A percentile compares a stretch with the other conserved stretches of the same genome.
Conservation (phyloP, 345 rosid genomes). For the Salix exigua region DNA sequence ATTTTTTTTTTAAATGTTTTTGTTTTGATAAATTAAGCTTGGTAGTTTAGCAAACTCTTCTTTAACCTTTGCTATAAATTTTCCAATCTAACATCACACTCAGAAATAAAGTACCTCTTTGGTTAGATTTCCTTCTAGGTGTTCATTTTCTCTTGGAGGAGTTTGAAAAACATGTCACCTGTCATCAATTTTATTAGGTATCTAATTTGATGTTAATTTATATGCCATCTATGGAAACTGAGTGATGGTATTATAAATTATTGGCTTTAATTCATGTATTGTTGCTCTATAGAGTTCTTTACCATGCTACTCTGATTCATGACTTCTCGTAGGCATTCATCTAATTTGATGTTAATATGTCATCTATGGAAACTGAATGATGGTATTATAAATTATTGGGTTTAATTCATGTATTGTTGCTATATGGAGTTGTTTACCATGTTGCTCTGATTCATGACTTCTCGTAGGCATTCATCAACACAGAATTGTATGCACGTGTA, state of each 20-base stretch:
- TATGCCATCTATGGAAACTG: neutral
- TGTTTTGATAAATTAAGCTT: neutral
- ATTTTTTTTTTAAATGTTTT: neutral
- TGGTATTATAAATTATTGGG: neutral
- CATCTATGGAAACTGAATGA: neutral
- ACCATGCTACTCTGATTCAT: slow-evolving; percentile 5
- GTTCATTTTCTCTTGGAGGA: neutral
- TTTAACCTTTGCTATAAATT: neutral
- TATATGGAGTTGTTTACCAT: neutral
- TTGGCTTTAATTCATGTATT: neutral
- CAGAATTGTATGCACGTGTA: slow-evolving; percentile 92
- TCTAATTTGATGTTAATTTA: neutral
- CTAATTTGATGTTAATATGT: neutral
- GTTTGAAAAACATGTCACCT: no score
- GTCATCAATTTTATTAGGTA: neutral
- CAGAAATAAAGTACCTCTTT: neutral
- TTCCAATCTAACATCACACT: neutral
- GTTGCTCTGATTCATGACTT: slow-evolving; percentile 14
- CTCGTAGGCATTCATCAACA: slow-evolving; percentile 71
- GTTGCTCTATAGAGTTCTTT: neutral
- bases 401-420: neutral
- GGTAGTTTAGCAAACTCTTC: neutral
- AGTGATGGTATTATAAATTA: neutral
- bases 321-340: neutral
- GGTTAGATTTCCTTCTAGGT: neutral